Base-by-base conservation (phyloP, 2,329 filamentous ascomycete species). In the Gliomastix tumulicola region DNA sequence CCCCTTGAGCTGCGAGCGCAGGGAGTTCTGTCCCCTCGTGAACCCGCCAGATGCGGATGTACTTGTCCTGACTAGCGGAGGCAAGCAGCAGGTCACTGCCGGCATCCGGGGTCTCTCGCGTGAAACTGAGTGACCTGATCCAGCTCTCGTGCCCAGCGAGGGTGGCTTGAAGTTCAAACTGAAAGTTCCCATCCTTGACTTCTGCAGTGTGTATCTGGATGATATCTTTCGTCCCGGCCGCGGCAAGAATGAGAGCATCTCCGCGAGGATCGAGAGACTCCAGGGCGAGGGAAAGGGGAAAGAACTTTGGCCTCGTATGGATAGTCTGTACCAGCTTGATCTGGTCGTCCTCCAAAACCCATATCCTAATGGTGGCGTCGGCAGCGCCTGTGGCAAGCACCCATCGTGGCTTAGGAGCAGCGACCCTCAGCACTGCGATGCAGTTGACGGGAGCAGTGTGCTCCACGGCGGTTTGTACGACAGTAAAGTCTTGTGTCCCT, bases 31-130 rank as follows among this genome's bases (percentile, higher is more conserved):
- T 73, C 22, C 86, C 87, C 42, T 75, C 68, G 44, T 85, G 84
- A 23, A 98, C 65, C 40, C 89, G 79, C 92, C 92, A 98, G 23
- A 98, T 74, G 28, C 92, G 84, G 41, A 97, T 82, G 51, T 97
- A 98, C 62, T 94, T 96, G 60, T 98, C 92, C 58, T 98, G 92
- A 55, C 90, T 97, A 17, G 89, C 89, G 10, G 90, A 97, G 1
- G 90, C 88, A 16, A 98, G 72, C 17, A 97, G 62, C 5, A 94
- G 56, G 54, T 96, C 89, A 36, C 76, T 75, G 1, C 65, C 58
- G 1, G 60, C 46, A 17, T 63, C 62, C 3, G 64, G 54, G 12
- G 60, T 71, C 52, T 92, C 85, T 41, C 66, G 66, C 2, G 77
- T 75, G 47, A 98, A 92, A 44, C 82, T 82, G 11, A 98, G 68